Evolutionary conservation across 805 yeast genomes (phyloP).

Genomic region (Candida vaughaniae): DNA sequence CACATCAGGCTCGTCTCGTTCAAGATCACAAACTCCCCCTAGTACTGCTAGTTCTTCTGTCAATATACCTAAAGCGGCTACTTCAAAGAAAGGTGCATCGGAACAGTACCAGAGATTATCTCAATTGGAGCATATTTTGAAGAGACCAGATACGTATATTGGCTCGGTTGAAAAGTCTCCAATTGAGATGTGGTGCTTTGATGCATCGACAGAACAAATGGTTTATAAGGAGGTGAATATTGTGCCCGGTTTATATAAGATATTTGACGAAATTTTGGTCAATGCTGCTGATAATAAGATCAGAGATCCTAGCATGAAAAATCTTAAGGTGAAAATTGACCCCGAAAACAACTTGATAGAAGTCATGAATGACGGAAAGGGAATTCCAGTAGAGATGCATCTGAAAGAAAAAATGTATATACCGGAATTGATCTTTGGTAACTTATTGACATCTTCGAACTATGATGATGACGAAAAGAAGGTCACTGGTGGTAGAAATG

Average conservation of each 20-base stretch:
- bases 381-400: constrained; percentile 94
- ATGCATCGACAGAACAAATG: constrained; percentile 45
- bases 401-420: constrained; percentile 87
- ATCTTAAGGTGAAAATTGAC: constrained; percentile 78
- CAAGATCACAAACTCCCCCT: constrained; percentile 1
- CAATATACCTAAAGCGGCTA: too few species aligned
- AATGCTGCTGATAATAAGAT: constrained; percentile 99
- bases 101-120: constrained; percentile 91
- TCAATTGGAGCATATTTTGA: constrained; percentile 92
- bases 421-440: constrained; percentile 95
- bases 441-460: constrained; percentile 89
- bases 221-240: constrained; percentile 63
- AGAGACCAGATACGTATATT: constrained; percentile 96
- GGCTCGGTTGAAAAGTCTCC: constrained; percentile 88
- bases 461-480: constrained; percentile 94
- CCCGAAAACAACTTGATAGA: constrained; percentile 70
- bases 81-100: constrained; percentile 38
- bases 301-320: constrained; percentile 87
- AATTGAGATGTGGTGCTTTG: constrained; percentile 82
- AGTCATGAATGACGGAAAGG: constrained; percentile 90
- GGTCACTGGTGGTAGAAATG: constrained; percentile 98
- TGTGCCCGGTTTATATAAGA: constrained; percentile 95
- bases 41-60: too few species aligned
- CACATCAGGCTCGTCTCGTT: background rate
- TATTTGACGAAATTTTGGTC: constrained; percentile 94